phyloP scores from a whole-genome alignment of 768 basidiomycete genomes.

The Calocybe cyanea region DNA sequence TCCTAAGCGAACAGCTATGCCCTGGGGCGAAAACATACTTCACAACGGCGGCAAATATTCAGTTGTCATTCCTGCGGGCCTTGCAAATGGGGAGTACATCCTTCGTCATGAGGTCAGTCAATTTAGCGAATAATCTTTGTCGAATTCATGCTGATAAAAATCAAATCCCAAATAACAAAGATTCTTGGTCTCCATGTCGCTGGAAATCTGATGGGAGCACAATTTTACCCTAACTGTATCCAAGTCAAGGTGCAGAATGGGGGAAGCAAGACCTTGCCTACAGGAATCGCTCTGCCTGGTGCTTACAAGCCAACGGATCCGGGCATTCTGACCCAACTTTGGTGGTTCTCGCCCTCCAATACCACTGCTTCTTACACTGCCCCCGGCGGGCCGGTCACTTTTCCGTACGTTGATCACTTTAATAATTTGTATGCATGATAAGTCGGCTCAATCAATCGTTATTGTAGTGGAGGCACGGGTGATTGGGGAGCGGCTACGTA shows the following conservation, averaged over 20 bases:
- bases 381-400: slow-evolving; percentile 10
- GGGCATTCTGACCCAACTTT: slow-evolving; percentile 15
- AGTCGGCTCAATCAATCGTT: neutral
- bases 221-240: slow-evolving; percentile 33
- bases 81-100: slow-evolving; percentile 33
- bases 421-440: too few species aligned
- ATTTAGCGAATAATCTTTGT: neutral
- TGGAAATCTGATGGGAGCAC: slow-evolving; percentile 30
- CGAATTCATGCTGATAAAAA: neutral
- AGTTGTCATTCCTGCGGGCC: slow-evolving; percentile 28
- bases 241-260: slow-evolving; percentile 32
- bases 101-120: slow-evolving; percentile 23
- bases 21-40: slow-evolving; percentile 10
- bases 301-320: slow-evolving; percentile 31
- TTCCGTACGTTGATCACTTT: slow-evolving; percentile 1
- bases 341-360: slow-evolving; percentile 16
- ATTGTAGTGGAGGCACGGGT: slow-evolving; percentile 4
- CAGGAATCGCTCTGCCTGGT: slow-evolving; percentile 34
- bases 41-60: slow-evolving; percentile 28
- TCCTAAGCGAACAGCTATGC: slow-evolving; percentile 6
- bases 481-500: slow-evolving; percentile 8
- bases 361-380: slow-evolving; percentile 12
- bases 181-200: slow-evolving; percentile 36
- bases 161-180: neutral
- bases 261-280: slow-evolving; percentile 26